Conservation (phyloP, 768 basidiomycete species). For the Trametes coccinea region DNA sequence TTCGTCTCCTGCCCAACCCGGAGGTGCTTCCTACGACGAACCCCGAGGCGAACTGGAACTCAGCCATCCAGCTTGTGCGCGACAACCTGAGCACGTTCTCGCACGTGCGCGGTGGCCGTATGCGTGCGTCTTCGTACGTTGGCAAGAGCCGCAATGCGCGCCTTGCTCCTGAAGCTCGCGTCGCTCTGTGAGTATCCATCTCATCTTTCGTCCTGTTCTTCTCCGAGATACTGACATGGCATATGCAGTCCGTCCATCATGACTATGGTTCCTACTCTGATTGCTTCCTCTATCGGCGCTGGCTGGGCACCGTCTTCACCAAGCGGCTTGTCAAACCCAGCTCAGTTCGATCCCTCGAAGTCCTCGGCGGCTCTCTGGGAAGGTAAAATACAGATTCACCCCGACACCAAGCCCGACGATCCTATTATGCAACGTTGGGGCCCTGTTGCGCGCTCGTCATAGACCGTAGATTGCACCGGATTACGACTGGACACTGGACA, state of each 20-base stretch:
- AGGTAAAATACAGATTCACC: conserved; percentile 86
- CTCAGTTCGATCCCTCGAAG: conserved; percentile 72
- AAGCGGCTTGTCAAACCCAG: conserved; percentile 67
- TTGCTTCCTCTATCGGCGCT: conserved; percentile 73
- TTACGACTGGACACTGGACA: conserved; percentile 7
- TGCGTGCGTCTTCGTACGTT: conserved; percentile 84
- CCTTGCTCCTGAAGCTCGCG: conserved; percentile 47
- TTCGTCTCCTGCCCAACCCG: conserved; percentile 63
- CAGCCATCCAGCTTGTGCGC: conserved; percentile 77
- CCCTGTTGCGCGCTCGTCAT: conserved; percentile 16
- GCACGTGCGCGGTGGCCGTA: conserved; percentile 84
- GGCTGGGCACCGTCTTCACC: conserved; percentile 57
- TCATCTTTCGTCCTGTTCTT: conserved; percentile 12
- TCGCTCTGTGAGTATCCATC: conserved; percentile 45
- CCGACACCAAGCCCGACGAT: conserved; percentile 76
- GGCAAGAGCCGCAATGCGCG: conserved; percentile 71
- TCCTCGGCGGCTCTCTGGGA: conserved; percentile 83
- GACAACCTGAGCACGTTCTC: conserved; percentile 86
- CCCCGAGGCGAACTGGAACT: conserved; percentile 67
- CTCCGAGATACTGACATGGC: conserved; percentile 26
- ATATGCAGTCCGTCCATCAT: conserved; percentile 60
- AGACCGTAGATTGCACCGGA: conserved; percentile 7
- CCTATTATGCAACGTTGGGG: conserved; percentile 37
- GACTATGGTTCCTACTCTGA: conserved; percentile 75
- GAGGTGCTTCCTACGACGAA: conserved; percentile 64